Evolutionary conservation across 192 early-diverging fungal genomes (phyloP), one percentile per base, ranked within the genome.

Genomic region (Coemansia sp.): DNA sequence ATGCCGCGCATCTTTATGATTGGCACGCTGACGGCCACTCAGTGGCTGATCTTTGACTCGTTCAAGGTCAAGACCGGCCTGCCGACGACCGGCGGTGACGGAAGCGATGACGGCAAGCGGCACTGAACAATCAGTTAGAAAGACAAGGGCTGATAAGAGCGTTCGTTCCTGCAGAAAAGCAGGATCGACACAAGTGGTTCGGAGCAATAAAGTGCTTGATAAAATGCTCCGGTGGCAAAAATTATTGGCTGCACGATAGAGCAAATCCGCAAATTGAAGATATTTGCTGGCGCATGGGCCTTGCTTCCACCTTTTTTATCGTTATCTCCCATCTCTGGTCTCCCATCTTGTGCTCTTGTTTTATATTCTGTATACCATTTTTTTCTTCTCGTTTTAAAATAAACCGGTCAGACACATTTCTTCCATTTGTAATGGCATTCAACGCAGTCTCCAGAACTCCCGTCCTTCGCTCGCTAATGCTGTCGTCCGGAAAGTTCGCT

Each of bases 1-100:
- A 80, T 84, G 21, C 81, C 89, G 37, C 87, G 91, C 75, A 87
- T 91, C 54, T 64, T 91, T 25, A 93, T 93, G 91, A 86, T 93
- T 55, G 91, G 91, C 62, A 88, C 89, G 42, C 69, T 93, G 53
- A 93, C 89, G 58, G 87, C 81, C 46, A 66, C 86, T 34, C 89
- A 91, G 67, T 91, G 86, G 86, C 73, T 83, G 24, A 83, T 89
- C 68, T 90, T 89, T 74, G 89, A 89, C 76, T 66, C 77, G 43
- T 87, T 87, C 82, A 89, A 89, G 79, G 80, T 74, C 25, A 54
- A 57, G 52, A 72, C 79, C 33, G 84, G 84, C 27, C 63, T 86
- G 43, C 83, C 83, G 25, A 84, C 84, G 27, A 82, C 84, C 46
- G 79, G 81, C 41, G 80, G 52, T 21, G 37, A 53, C 15, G 33